These are phyloP conservation scores for Leishmania arabica DNA, from an alignment of 208 protist genomes.

Conservation along the genomic window DNA sequence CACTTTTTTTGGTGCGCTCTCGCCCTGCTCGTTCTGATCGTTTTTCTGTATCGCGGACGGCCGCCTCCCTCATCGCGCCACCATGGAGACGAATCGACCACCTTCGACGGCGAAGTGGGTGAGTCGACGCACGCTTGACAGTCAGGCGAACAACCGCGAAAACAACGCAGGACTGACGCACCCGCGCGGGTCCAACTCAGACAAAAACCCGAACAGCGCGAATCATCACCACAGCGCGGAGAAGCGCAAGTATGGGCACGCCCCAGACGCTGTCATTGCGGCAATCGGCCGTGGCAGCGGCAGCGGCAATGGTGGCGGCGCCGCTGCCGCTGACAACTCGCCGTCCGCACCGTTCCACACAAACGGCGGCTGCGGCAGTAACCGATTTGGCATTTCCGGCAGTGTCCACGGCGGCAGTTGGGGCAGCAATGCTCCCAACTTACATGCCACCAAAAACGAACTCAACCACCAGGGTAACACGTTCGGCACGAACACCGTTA, in stretches of 20 bases:
- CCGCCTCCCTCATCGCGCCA: background rate
- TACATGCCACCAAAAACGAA: constrained; percentile 14
- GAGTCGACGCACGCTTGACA: constrained; percentile 32
- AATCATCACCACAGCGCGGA: constrained; percentile 6
- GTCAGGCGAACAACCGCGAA: constrained; percentile 32
- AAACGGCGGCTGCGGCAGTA: background rate
- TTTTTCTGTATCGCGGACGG: background rate
- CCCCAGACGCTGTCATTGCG: background rate
- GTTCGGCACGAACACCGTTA: constrained; percentile 4
- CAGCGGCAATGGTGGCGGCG: background rate
- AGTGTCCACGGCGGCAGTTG: constrained; percentile 9
- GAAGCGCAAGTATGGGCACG: constrained; percentile 18
- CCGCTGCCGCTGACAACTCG: constrained; percentile 7
- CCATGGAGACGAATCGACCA: constrained; percentile 24
- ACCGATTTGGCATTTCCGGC: constrained; percentile 14
- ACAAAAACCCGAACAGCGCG: constrained; percentile 18
- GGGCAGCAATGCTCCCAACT: constrained; percentile 15
- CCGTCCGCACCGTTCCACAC: constrained; percentile 1
- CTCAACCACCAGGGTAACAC: constrained; percentile 19
- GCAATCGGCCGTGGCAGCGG: background rate
- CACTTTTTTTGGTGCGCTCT: background rate
- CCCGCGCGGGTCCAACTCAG: constrained; percentile 1
- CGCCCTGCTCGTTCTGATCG: background rate
- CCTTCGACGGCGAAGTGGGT: constrained; percentile 30
- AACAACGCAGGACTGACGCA: constrained; percentile 13